Conservation (phyloP, 2,329 filamentous ascomycete species). For the Colletotrichum destructivum region DNA sequence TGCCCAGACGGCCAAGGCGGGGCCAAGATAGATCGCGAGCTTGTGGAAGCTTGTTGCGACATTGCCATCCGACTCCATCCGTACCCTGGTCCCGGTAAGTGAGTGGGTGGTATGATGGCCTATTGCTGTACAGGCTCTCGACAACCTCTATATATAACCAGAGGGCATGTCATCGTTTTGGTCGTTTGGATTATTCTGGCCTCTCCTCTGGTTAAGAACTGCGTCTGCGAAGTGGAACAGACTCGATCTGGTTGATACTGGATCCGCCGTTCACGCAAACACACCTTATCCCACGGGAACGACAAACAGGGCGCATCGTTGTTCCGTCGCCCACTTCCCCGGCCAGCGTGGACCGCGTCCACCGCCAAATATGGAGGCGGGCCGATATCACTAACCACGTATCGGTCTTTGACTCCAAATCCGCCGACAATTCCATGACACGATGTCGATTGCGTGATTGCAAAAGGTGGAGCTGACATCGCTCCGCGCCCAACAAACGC, state of each 20-base stretch:
- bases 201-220: too few species aligned
- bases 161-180: neutral
- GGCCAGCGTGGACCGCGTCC: neutral
- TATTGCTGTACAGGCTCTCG: neutral
- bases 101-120: neutral
- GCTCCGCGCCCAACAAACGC: neutral
- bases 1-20: slow-evolving; percentile 27
- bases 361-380: slow-evolving; percentile 6
- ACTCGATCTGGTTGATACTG: neutral
- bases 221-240: neutral
- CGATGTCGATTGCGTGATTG: slow-evolving; percentile 12
- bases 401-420: neutral
- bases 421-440: neutral
- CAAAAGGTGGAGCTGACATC: neutral
- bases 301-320: neutral
- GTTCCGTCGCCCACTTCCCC: slow-evolving; percentile 8
- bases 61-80: slow-evolving; percentile 22
- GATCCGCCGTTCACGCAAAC: neutral
- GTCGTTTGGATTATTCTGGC: neutral
- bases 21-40: slow-evolving; percentile 37
- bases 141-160: neutral
- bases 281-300: neutral
- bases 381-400: neutral
- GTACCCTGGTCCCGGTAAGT: neutral
- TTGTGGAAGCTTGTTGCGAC: slow-evolving; percentile 39